These are phyloP conservation scores for Mycosphaerelloides madeirae DNA, from an alignment of 2,329 filamentous ascomycete genomes.

Conservation along the genomic window DNA sequence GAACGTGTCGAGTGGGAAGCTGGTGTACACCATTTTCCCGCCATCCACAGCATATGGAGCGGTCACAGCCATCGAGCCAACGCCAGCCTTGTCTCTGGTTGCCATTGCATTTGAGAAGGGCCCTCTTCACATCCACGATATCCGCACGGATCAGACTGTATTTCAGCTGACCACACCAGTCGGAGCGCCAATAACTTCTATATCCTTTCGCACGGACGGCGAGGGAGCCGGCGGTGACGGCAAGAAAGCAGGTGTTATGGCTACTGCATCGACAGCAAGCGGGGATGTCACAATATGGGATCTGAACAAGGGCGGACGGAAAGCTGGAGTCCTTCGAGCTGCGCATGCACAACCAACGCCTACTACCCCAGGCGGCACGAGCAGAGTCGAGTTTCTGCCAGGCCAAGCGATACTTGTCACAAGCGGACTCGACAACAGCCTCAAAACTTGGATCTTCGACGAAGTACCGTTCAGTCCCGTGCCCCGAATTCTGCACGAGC, in stretches of 20 bases:
- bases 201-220: slow-evolving; percentile 86
- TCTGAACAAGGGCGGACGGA: slow-evolving; percentile 78
- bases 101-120: slow-evolving; percentile 84
- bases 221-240: slow-evolving; percentile 85
- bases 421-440: slow-evolving; percentile 84
- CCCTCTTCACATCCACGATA: slow-evolving; percentile 72
- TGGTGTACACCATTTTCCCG: slow-evolving; percentile 84
- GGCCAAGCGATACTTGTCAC: slow-evolving; percentile 88
- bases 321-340: slow-evolving; percentile 79
- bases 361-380: slow-evolving; percentile 72
- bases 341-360: slow-evolving; percentile 77
- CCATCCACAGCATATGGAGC: slow-evolving; percentile 66
- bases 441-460: slow-evolving; percentile 97
- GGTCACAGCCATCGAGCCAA: slow-evolving; percentile 82
- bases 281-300: slow-evolving; percentile 97
- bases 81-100: slow-evolving; percentile 76
- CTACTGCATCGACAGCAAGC: slow-evolving; percentile 70
- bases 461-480: slow-evolving; percentile 82
- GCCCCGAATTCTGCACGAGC: slow-evolving; percentile 76
- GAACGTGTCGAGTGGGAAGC: slow-evolving; percentile 88
- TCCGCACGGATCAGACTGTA: slow-evolving; percentile 69
- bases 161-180: slow-evolving; percentile 54
- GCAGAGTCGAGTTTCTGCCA: slow-evolving; percentile 79
- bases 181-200: slow-evolving; percentile 67
- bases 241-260: slow-evolving; percentile 83